These are phyloP conservation scores for Colletotrichum sidae DNA, from an alignment of 2,329 filamentous ascomycete species.

Conservation along the genomic window DNA sequence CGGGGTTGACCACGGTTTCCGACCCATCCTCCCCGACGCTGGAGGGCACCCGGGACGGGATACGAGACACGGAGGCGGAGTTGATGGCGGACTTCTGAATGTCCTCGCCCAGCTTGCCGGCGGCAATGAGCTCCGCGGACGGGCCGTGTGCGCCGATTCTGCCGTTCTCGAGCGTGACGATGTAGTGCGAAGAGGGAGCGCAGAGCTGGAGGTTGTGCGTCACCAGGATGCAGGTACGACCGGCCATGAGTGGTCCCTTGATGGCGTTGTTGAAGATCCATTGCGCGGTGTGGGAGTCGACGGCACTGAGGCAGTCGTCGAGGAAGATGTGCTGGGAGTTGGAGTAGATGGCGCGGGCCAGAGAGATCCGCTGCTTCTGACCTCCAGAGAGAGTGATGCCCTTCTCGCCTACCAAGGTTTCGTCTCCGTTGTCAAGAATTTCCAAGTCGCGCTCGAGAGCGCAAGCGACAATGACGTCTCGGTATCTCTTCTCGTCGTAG, in stretches of 20 bases:
- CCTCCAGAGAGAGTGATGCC: conserved; percentile 96
- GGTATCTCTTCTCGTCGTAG: conserved; percentile 85
- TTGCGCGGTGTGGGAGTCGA: conserved; percentile 96
- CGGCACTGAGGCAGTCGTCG: conserved; percentile 95
- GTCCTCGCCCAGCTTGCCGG: conserved; percentile 91
- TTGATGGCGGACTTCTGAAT: conserved; percentile 77
- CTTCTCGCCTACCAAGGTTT: conserved; percentile 96
- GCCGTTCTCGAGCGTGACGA: conserved; percentile 90
- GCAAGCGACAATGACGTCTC: conserved; percentile 89
- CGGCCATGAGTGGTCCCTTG: conserved; percentile 86
- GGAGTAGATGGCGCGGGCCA: conserved; percentile 97
- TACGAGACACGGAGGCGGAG: conserved; percentile 77
- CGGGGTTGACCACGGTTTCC: conserved; percentile 67
- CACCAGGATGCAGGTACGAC: conserved; percentile 92
- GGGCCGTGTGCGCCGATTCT: conserved; percentile 81
- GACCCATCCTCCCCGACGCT: conserved; percentile 74
- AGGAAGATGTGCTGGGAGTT: conserved; percentile 90
- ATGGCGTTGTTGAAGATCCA: conserved; percentile 98
- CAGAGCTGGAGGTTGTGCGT: conserved; percentile 96
- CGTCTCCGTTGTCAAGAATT: conserved; percentile 91
- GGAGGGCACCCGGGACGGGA: conserved; percentile 83
- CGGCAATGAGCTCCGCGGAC: conserved; percentile 80
- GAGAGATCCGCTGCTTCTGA: conserved; percentile 96
- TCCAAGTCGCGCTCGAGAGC: conserved; percentile 91
- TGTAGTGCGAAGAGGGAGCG: conserved; percentile 81